Base-by-base conservation (phyloP, 148 eudicot species). In the Cornus suecica region DNA sequence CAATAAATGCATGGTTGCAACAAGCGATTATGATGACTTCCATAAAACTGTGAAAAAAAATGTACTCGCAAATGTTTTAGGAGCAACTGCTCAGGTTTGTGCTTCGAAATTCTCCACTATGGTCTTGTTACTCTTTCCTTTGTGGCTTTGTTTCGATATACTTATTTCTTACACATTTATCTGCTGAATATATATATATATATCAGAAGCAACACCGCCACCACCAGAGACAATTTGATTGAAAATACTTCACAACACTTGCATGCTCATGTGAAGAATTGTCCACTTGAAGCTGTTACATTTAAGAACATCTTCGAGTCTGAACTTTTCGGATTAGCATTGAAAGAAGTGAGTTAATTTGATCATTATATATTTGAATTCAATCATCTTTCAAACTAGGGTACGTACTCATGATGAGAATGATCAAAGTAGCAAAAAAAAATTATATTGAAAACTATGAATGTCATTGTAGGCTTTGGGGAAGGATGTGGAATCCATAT, bases 1-100 rank as follows among this genome's bases (percentile, higher is more conserved):
- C 74, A 89, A 92, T 71, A 95, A 95, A 78, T 82, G 83, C 79
- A 88, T 95, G 86, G 94, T 92, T 73, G 99, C 99, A 32, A 89
- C 81, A 65, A 90, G 97, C 79, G 99, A 95, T 86, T 94, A 89
- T 62, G 83, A 87, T 66, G 99, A 92, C 3, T 89, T 89, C 78
- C 92, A 95, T 79, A 92, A 91, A 83, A 84, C 84, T 16, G 86
- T 78, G 2, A 94, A 94, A 80, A 77, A 77, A 66, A 76, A 86
- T 66, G 65, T 90, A 70, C 81, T 94, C 68, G 77, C 88, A 22
- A 74, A 82, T 74, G 80, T 89, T 30, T 84, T 94, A 72, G 96
- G 99, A 42, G 74, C 97, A 60, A 86, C 79, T 83, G 99, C 99
- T 73, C 97, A 83, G 97, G 99, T 94, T 81, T 70, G 81, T 74